Base-by-base conservation (phyloP, 768 basidiomycete genomes). In the Russula sp. region DNA sequence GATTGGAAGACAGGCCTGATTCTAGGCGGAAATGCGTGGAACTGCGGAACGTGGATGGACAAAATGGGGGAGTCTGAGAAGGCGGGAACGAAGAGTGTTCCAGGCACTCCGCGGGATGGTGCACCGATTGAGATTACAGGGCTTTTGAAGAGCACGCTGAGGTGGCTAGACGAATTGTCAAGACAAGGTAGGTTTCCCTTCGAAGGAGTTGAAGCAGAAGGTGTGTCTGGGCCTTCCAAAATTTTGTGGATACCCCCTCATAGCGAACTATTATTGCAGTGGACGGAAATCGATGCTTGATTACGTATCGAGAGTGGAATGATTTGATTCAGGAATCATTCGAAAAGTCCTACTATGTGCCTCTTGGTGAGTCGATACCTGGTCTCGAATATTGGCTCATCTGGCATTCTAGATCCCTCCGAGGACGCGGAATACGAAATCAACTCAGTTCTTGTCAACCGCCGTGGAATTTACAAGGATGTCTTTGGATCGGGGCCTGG, bases 21-120 rank as follows among this genome's bases (percentile, higher is more conserved):
- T 66, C 78, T 84, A 61, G 97, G 97, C 32, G 97, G 97, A 8
- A 98, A 85, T 72, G 75, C 76, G 58, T 74, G 80, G 69, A 96
- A 96, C 68, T 95, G 93, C 70, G 93, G 93, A 11, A 95, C 93
- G 1, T 96, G 93, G 93, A 93, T 93, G 93, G 93, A 96, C 77
- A 96, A 96, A 81, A 95, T 95, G 93, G 97, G 97, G 47, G 93
- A 96, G 70, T 93, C 90, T 2, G 78, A 77, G 61, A 90, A 85
- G 68, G 96, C 97, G 5, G 92, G 93, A 1, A 98, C 88, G 56
- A 97, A 95, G 74, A 97, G 97, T 34, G 73, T 88, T 35, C 97
- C 97, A n/a, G 97, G 93, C 10, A 96, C 95, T 0, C 95, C 97
- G 1, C 80, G 97, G 66, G 95, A 98, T 70, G 97, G 97, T 9